phyloP scores from a whole-genome alignment of 371 early-diverging fungal species.

The Syncephalis plumigaleata region DNA sequence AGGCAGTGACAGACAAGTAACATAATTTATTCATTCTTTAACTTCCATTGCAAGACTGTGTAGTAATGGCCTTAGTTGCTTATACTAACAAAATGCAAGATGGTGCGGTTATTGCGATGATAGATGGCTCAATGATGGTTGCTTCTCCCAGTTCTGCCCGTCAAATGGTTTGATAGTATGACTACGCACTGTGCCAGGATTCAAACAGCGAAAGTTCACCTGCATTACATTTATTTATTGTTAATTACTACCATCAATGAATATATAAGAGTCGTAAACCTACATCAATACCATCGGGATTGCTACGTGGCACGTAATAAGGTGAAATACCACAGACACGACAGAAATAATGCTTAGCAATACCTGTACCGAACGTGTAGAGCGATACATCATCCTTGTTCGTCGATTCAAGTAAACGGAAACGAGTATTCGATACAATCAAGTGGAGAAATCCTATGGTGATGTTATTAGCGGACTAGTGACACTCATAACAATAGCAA shows the following conservation, averaged over 20 bases:
- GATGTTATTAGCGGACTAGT: background rate
- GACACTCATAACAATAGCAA: background rate
- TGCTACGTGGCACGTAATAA: constrained; percentile 19
- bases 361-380: constrained; percentile 18
- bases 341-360: constrained; percentile 20
- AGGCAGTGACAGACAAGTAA: no score
- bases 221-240: background rate
- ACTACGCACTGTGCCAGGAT: constrained; percentile 5
- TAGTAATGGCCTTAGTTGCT: no score
- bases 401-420: constrained; percentile 6
- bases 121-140: constrained; percentile 8
- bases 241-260: background rate
- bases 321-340: constrained; percentile 18
- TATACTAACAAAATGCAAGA: no score
- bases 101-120: no score
- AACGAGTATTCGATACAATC: constrained; percentile 10
- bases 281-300: constrained; percentile 14
- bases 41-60: no score
- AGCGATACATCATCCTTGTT: constrained; percentile 6
- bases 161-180: constrained; percentile 8
- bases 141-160: constrained; percentile 13
- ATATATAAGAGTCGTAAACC: background rate
- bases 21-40: no score
- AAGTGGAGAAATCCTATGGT: constrained; percentile 10
- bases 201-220: constrained; percentile 16